Percentiles rank a stretch among this genome's conserved stretches.
phyloP scores from a whole-genome alignment of 345 rosid species.

The Gossypium australe region DNA sequence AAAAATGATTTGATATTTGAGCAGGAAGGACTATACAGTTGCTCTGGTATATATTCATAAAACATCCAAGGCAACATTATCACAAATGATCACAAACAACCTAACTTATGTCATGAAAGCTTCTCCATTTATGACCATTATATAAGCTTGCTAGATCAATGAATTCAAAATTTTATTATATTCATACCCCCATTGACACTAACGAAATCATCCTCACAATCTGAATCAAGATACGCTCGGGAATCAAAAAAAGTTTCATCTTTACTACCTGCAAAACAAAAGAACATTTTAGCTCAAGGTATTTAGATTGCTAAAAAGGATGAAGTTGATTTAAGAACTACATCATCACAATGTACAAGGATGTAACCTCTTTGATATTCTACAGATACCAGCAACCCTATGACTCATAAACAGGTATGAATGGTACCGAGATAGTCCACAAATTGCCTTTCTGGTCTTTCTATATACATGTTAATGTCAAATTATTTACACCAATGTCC shows the following conservation, averaged over 20 bases:
- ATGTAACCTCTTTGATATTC: background rate
- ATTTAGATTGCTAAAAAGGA: background rate
- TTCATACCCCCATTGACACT: conserved; percentile 92
- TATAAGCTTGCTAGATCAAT: background rate
- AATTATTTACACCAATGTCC: background rate
- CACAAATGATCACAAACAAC: background rate
- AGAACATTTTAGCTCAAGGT: background rate
- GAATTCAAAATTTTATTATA: background rate
- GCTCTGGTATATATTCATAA: too few species aligned
- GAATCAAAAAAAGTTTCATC: conserved; percentile 86
- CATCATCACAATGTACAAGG: too few species aligned
- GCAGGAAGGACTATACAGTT: background rate
- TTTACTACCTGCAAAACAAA: conserved; percentile 58
- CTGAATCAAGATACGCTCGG: conserved; percentile 69
- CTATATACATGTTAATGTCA: background rate
- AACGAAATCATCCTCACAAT: conserved; percentile 84
- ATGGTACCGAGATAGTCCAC: background rate
- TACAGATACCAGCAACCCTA: background rate
- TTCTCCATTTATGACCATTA: background rate
- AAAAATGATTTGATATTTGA: background rate
- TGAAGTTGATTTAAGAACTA: background rate
- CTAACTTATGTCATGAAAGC: background rate
- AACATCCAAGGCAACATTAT: background rate
- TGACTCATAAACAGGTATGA: too few species aligned
- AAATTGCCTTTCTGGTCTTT: background rate